Percentiles rank a stretch among this genome's conserved stretches.
Evolutionary conservation across 1,284 basidiomycete genomes (phyloP).

Genomic region (Phaffia rhodozyma): DNA sequence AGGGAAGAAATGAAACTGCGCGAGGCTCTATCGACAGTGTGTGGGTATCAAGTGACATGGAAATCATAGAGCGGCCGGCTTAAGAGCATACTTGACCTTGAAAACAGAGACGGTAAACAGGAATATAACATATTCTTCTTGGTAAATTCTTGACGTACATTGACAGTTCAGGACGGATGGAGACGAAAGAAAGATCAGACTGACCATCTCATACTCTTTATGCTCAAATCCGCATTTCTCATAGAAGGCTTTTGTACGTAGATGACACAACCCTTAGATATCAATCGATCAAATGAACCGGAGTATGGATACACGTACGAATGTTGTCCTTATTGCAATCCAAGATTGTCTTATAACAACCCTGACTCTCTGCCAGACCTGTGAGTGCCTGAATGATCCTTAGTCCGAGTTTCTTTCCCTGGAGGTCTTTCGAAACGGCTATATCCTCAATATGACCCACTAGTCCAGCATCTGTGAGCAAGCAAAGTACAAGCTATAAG

Average conservation of each 20-base stretch:
- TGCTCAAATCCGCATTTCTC: slow-evolving; percentile 84
- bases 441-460: slow-evolving; percentile 98
- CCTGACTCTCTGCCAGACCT: slow-evolving; percentile 56
- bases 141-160: too few relatives aligned
- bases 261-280: slow-evolving; percentile 17
- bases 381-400: slow-evolving; percentile 76
- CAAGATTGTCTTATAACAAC: slow-evolving; percentile 92
- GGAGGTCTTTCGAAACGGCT: slow-evolving; percentile 71
- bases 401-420: slow-evolving; percentile 78
- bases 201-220: slow-evolving; percentile 84
- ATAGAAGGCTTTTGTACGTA: slow-evolving; percentile 65
- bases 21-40: too few relatives aligned
- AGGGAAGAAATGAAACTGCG: too few relatives aligned
- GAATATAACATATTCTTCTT: too few relatives aligned
- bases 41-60: too few relatives aligned
- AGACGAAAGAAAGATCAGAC: slow-evolving; percentile 17
- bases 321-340: slow-evolving; percentile 88
- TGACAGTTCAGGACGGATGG: neutral
- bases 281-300: slow-evolving; percentile 18
- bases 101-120: neutral
- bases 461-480: slow-evolving; percentile 20
- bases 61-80: neutral
- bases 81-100: slow-evolving; percentile 10
- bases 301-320: slow-evolving; percentile 46
- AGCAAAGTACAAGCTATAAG: neutral